phyloP scores from a whole-genome alignment of 306 rosid genomes.

The Vigna radiata region DNA sequence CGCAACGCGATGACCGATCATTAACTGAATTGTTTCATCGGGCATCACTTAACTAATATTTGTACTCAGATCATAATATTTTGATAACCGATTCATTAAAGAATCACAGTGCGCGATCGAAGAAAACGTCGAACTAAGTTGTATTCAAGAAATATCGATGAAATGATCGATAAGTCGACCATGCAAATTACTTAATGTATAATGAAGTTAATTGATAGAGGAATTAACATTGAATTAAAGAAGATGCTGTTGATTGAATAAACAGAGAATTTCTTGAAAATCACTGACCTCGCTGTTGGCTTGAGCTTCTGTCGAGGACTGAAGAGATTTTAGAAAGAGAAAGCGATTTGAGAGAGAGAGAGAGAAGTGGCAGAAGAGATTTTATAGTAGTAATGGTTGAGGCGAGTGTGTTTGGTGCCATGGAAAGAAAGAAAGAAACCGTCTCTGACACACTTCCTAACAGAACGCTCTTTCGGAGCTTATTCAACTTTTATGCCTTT shows the following conservation, averaged over 20 bases:
- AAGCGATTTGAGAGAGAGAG: slow-evolving; percentile 41
- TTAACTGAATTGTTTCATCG: slow-evolving; percentile 14
- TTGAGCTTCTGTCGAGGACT: slow-evolving; percentile 34
- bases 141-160: slow-evolving; percentile 39
- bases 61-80: neutral
- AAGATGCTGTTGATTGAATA: neutral
- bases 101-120: neutral
- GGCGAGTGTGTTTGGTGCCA: slow-evolving; percentile 54
- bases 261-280: neutral
- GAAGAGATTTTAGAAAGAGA: slow-evolving; percentile 42
- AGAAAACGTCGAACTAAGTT: neutral
- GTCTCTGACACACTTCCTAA: slow-evolving; percentile 52
- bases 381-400: slow-evolving; percentile 41
- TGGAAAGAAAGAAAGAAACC: slow-evolving; percentile 45
- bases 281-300: slow-evolving; percentile 37
- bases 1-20: slow-evolving; percentile 2
- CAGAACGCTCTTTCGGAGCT: slow-evolving; percentile 46
- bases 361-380: slow-evolving; percentile 27
- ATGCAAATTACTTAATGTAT: neutral
- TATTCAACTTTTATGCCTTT: slow-evolving; percentile 28
- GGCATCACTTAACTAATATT: neutral
- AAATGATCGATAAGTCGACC: neutral
- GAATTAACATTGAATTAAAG: neutral
- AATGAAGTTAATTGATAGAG: neutral
- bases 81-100: slow-evolving; percentile 12